Base-by-base conservation (phyloP, 495 filamentous ascomycete species). In the Talaromyces liani region DNA sequence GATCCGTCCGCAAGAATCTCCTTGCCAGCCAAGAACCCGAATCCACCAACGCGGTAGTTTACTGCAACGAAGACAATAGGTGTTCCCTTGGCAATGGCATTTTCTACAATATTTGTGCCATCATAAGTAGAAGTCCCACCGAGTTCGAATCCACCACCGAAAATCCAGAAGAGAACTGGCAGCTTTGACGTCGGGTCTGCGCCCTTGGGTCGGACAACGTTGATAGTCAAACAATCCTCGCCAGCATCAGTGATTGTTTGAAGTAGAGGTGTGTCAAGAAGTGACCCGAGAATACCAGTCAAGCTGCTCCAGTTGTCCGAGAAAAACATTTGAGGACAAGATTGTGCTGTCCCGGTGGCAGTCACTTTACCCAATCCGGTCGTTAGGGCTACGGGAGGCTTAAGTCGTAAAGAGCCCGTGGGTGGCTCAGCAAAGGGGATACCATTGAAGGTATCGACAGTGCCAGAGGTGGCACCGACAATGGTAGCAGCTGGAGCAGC, bases 31-130 rank as follows among this genome's bases (percentile, higher is more conserved):
- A 92, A 71, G 66, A 91, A 92, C 0, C 90, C 90, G 69, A 85
- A 89, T 0, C 87, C 78, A 0, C 89, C 88, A 10, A 92, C 84
- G 4, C 90, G 86, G 68, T 92, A 92, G 71, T 90, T 93, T 72
- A 92, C 86, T 54, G 85, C 86, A 4, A 93, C 85, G 51, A 90
- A 80, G 10, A 93, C 73, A 57, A 92, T 80, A 0, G 87, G 86
- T 75, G 90, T 85, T 5, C 79, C 78, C 63, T 84, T 68, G 10
- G 65, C 49, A 8, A 87, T 72, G 3, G 84, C 87, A 36, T 77
- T 77, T 1, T 68, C 58, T 0, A 91, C 75, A 7, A 90, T 66
- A 6, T 70, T 70, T 1, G 79, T 70, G 4, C 78, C 87, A 67
- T 91, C 83, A 65, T 89, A 90, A 76, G 78, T 79, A 70, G 70